Percentiles rank a stretch among this genome's conserved stretches.
phyloP scores from a whole-genome alignment of 768 basidiomycete genomes.

The Phanerochaete carnosa region DNA sequence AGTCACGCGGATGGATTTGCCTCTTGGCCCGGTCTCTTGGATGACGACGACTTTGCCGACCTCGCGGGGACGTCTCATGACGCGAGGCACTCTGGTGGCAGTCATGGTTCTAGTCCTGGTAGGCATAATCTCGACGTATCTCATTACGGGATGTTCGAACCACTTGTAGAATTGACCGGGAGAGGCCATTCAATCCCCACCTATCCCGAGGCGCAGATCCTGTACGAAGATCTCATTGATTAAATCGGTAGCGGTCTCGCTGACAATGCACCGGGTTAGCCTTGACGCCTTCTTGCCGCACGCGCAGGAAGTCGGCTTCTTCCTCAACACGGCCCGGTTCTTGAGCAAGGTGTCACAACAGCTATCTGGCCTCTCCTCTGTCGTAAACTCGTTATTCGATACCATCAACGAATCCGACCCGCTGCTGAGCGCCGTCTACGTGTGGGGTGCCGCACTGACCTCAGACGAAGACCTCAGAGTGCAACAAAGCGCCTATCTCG shows the following conservation, averaged over 20 bases:
- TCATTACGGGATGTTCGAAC: neutral
- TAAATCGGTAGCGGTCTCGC: neutral
- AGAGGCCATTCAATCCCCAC: neutral
- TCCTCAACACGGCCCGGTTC: slow-evolving; percentile 50
- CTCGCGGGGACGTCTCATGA: neutral
- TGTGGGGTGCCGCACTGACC: slow-evolving; percentile 27
- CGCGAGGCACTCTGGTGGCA: neutral
- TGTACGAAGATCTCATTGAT: neutral
- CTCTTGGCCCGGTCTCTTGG: neutral
- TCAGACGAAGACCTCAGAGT: slow-evolving; percentile 7
- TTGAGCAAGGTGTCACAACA: slow-evolving; percentile 18
- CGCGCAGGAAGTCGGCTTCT: slow-evolving; percentile 58
- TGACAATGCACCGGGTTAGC: slow-evolving; percentile 1
- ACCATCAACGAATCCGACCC: slow-evolving; percentile 16
- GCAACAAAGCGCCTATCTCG: neutral
- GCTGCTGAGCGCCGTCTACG: slow-evolving; percentile 42
- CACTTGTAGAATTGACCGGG: neutral
- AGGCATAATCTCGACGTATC: neutral
- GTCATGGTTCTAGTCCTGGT: neutral
- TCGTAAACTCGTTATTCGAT: neutral
- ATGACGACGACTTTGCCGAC: neutral
- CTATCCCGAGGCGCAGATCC: neutral
- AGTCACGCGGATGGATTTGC: slow-evolving; percentile 8
- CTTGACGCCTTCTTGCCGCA: slow-evolving; percentile 46
- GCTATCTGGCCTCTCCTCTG: neutral